Conservation (phyloP, 2,329 filamentous ascomycete species). For the Fusarium poae region DNA sequence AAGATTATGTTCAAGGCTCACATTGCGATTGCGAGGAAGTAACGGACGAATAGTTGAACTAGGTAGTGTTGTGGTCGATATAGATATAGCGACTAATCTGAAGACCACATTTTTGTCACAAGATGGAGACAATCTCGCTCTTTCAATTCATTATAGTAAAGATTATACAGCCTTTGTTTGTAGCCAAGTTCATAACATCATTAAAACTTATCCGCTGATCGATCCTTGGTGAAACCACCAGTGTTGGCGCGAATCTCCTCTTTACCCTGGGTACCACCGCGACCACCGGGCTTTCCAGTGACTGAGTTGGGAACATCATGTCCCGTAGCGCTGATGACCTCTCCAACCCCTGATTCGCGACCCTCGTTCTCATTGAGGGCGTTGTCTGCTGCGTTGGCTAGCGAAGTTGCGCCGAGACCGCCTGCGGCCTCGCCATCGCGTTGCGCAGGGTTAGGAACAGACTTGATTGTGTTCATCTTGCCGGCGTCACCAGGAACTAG, state of each 20-base stretch:
- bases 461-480: conserved; percentile 25
- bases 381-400: conserved; percentile 23
- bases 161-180: neutral
- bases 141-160: neutral
- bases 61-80: rapidly evolving
- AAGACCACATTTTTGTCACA: rapidly evolving
- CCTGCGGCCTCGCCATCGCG: conserved; percentile 14
- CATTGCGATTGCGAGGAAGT: conserved; percentile 5
- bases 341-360: neutral
- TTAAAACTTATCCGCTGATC: conserved; percentile 3
- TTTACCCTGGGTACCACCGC: conserved; percentile 23
- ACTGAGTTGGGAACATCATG: conserved; percentile 26
- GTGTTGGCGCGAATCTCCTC: conserved; percentile 13
- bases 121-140: rapidly evolving
- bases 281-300: conserved; percentile 19
- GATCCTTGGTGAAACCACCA: conserved; percentile 9
- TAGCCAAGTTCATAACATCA: neutral
- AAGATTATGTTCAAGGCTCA: conserved; percentile 17
- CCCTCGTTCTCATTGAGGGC: neutral
- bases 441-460: conserved; percentile 25
- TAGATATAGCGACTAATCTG: rapidly evolving
- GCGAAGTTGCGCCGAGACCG: conserved; percentile 15
- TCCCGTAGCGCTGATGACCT: conserved; percentile 16
- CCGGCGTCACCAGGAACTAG: conserved; percentile 25
- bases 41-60: rapidly evolving